Evolutionary conservation across 2,329 filamentous ascomycete genomes (phyloP).

Genomic region (Clonostachys rhizophaga): DNA sequence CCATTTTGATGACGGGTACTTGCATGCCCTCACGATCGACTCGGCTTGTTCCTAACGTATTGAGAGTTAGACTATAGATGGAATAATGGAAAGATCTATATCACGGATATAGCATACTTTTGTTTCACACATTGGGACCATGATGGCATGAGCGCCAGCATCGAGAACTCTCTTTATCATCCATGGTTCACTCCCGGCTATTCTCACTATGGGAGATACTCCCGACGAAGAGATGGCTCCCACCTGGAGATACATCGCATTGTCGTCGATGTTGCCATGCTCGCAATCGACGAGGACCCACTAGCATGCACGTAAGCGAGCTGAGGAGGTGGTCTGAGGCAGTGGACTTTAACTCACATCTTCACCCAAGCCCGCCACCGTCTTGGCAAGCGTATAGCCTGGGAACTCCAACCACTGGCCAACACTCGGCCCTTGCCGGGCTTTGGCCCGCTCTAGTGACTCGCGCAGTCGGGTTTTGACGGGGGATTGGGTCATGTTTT

Average conservation of each 20-base stretch:
- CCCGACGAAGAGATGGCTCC: constrained; percentile 33
- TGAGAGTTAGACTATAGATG: too few relatives aligned
- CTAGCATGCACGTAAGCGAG: background rate
- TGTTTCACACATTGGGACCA: constrained; percentile 7
- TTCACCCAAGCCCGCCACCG: constrained; percentile 17
- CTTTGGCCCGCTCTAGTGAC: constrained; percentile 17
- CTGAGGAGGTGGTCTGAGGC: background rate
- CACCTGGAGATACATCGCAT: constrained; percentile 36
- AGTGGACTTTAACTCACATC: constrained; percentile 13
- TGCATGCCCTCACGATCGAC: constrained; percentile 13
- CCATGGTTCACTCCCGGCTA: constrained; percentile 20
- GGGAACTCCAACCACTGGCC: constrained; percentile 4
- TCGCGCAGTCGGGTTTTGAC: constrained; percentile 20
- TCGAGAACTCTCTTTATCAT: constrained; percentile 23
- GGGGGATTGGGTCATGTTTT: constrained; percentile 3
- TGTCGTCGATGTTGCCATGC: constrained; percentile 35
- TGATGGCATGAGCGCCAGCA: constrained; percentile 19
- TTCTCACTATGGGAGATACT: constrained; percentile 24
- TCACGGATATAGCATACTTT: too few relatives aligned
- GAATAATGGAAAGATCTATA: too few relatives aligned
- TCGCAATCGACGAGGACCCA: constrained; percentile 51
- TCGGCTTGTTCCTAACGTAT: constrained; percentile 12
- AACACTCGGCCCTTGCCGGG: constrained; percentile 14
- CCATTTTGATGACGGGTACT: constrained; percentile 15
- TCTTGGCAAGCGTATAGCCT: constrained; percentile 20